Evolutionary conservation across 257 asterid genomes (phyloP).

Genomic region (Verbena officinalis): DNA sequence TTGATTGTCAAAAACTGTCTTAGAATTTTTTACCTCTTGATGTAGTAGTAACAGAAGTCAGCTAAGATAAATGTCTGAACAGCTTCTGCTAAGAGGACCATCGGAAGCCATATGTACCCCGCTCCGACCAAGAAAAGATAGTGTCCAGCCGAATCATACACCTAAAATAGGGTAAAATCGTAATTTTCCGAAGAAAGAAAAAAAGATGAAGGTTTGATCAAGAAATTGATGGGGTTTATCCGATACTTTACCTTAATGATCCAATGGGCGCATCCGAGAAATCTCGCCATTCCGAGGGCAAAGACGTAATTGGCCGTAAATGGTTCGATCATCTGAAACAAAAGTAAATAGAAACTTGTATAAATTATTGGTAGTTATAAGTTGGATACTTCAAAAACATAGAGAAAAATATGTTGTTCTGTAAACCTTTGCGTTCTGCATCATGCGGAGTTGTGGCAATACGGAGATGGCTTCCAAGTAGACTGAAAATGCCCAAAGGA

Average conservation of each 20-base stretch:
- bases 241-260: conserved; percentile 72
- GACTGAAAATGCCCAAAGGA: conserved; percentile 82
- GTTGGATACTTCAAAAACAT: neutral
- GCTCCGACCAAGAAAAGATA: conserved; percentile 60
- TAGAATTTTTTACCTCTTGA: conserved; percentile 65
- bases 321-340: conserved; percentile 81
- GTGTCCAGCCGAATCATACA: conserved; percentile 66
- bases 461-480: conserved; percentile 86
- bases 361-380: neutral
- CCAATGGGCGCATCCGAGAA: conserved; percentile 93
- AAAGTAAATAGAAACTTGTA: neutral
- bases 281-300: conserved; percentile 86
- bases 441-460: conserved; percentile 88
- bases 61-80: conserved; percentile 93
- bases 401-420: neutral
- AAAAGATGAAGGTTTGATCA: no score
- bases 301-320: conserved; percentile 91
- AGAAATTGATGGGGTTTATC: no score
- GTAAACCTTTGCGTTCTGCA: conserved; percentile 82
- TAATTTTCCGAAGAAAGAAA: neutral
- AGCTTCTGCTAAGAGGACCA: conserved; percentile 65
- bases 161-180: conserved; percentile 36
- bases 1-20: neutral
- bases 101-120: conserved; percentile 74
- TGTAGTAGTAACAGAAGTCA: conserved; percentile 86